Base-by-base conservation (phyloP, 768 basidiomycete species). In the Suillus decipiens region DNA sequence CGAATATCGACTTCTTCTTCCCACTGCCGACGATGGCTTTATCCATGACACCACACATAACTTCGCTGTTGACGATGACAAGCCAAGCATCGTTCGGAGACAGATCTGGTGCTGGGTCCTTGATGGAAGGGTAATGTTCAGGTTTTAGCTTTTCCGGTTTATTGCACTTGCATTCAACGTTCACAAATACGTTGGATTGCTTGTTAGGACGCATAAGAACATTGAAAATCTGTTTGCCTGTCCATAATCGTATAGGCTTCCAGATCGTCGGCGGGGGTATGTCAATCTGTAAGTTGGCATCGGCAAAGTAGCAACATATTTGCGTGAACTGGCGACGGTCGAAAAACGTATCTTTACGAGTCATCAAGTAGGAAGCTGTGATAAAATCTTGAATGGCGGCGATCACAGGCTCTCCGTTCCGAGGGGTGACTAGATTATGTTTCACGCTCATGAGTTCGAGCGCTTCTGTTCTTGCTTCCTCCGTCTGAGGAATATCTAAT, bases 381-480 rank as follows among this genome's bases (percentile, higher is more conserved):
- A 99, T 99, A 81, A 99, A 99, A 76, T 99, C 97, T 75, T 99
- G 97, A 67, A 97, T 99, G 66, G 97, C 97, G 31, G 97, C 95
- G 69, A 99, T 98, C 78, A 99, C 96, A 31, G 97, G 97, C 75
- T 99, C 96, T 66, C 97, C 97, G 69, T 99, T 99, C 59, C 97
- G 88, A 15, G 97, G 97, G 0, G 97, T 99, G 62, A 99, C 97
- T 50, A 99, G 85, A 73, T 99, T 99, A 73, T 95, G 86, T 74
- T 97, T 96, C 64, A 97, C 92, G 71, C 86, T 93, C 97, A 99
- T 99, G 37, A 99, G 87, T 73, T 96, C 92, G 42, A 97, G 84
- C 1, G 97, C 97, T 76, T 99, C 97, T 11, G 96, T 96, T 57
- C 96, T 82, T 3, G 97, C 95, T 78, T 99, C 97, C 76, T 99